A percentile compares a stretch with the other conserved stretches of the same genome.
phyloP scores from a whole-genome alignment of 495 filamentous ascomycete genomes.

The Apiosordaria backusii region DNA sequence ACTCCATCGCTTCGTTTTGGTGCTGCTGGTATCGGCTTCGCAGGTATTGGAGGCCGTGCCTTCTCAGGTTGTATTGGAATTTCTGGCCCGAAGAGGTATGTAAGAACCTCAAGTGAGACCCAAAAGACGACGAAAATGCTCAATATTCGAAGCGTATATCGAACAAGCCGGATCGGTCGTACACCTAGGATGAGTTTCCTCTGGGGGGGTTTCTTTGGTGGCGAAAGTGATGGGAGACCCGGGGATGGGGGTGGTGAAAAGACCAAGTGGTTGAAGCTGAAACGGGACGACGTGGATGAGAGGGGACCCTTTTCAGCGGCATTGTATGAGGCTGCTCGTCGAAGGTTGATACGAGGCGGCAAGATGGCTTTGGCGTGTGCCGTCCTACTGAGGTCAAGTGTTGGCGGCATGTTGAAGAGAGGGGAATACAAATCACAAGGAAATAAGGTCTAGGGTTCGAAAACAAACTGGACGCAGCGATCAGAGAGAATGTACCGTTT shows the following conservation, averaged over 20 bases:
- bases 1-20: slow-evolving; percentile 24
- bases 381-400: slow-evolving; percentile 46
- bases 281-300: slow-evolving; percentile 55
- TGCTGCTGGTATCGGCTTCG: slow-evolving; percentile 23
- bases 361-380: slow-evolving; percentile 49
- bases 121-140: slow-evolving; percentile 40
- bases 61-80: background rate
- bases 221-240: slow-evolving; percentile 60
- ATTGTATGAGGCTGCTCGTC: slow-evolving; percentile 46
- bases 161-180: slow-evolving; percentile 47
- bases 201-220: slow-evolving; percentile 53
- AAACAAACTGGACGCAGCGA: background rate
- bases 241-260: slow-evolving; percentile 63
- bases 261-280: slow-evolving; percentile 59
- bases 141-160: slow-evolving; percentile 42
- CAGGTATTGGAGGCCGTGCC: background rate
- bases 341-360: slow-evolving; percentile 49
- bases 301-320: slow-evolving; percentile 43
- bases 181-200: slow-evolving; percentile 28
- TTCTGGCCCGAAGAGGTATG: slow-evolving; percentile 21
- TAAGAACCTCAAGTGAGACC: slow-evolving; percentile 24
- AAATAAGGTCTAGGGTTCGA: background rate
- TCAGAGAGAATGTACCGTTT: slow-evolving; percentile 1
- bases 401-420: slow-evolving; percentile 42
- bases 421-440: slow-evolving; percentile 6